Conservation (phyloP, 2,329 filamentous ascomycete species). For the Nemania serpens region DNA sequence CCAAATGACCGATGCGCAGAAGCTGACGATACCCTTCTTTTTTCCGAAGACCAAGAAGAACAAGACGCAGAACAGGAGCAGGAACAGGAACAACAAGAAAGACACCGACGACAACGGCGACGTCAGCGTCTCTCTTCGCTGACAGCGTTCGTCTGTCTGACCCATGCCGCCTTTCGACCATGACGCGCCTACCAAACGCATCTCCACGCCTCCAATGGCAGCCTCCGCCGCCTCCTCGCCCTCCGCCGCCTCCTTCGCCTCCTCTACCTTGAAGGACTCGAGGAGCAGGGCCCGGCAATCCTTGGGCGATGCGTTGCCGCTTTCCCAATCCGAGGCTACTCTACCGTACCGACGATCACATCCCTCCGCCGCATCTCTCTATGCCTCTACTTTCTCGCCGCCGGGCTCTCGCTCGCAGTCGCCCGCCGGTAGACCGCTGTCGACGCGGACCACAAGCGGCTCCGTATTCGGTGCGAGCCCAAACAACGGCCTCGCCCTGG, state of each 20-base stretch:
- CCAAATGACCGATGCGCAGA: background rate
- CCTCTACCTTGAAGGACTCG: slow-evolving; percentile 54
- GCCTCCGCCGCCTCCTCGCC: slow-evolving; percentile 39
- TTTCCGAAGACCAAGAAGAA: no score
- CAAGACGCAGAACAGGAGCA: no score
- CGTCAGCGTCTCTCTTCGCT: background rate
- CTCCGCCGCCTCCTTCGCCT: no score
- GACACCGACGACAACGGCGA: slow-evolving; percentile 1
- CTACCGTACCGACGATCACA: slow-evolving; percentile 60
- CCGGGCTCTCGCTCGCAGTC: slow-evolving; percentile 71
- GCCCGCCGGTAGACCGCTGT: slow-evolving; percentile 63
- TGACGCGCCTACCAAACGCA: slow-evolving; percentile 64
- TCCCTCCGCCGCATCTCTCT: slow-evolving; percentile 63
- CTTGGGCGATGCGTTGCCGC: slow-evolving; percentile 51
- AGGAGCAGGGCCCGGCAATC: slow-evolving; percentile 69
- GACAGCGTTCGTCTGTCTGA: slow-evolving; percentile 13
- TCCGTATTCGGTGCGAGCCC: slow-evolving; percentile 60
- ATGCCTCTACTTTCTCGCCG: slow-evolving; percentile 70
- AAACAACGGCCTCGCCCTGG: slow-evolving; percentile 50
- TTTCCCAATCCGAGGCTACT: slow-evolving; percentile 57
- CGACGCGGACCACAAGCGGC: slow-evolving; percentile 60
- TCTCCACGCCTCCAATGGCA: slow-evolving; percentile 71
- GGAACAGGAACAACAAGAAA: no score
- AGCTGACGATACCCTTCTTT: no score
- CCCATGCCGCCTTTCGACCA: slow-evolving; percentile 39